Evolutionary conservation across 805 yeast species (phyloP).

Genomic region (Yarrowia osloensis): DNA sequence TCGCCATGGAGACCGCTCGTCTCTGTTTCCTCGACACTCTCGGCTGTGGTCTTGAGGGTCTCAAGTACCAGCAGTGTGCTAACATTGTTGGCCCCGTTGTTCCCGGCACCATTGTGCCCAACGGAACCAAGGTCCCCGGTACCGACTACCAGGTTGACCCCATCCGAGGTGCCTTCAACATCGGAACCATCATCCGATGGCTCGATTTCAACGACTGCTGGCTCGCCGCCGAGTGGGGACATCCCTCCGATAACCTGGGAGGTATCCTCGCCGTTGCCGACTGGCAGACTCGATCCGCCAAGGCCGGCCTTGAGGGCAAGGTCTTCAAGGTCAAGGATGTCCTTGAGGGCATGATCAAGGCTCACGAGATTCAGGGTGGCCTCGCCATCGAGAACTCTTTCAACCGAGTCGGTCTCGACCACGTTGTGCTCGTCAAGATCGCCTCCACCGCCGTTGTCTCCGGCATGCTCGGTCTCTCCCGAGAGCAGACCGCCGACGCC

Average conservation of each 20-base stretch:
- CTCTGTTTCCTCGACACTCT: slow-evolving; percentile 58
- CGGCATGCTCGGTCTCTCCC: slow-evolving; percentile 52
- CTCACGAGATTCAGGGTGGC: slow-evolving; percentile 64
- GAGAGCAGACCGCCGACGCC: slow-evolving; percentile 57
- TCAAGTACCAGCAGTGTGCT: slow-evolving; percentile 54
- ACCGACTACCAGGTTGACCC: slow-evolving; percentile 56
- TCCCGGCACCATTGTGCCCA: slow-evolving; percentile 56
- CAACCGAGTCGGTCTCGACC: slow-evolving; percentile 61
- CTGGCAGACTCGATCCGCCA: slow-evolving; percentile 51
- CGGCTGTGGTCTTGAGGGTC: slow-evolving; percentile 63
- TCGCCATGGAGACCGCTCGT: slow-evolving; percentile 57
- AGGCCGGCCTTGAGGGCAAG: slow-evolving; percentile 47
- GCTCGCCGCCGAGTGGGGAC: slow-evolving; percentile 74
- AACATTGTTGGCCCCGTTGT: slow-evolving; percentile 57
- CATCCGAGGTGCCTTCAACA: slow-evolving; percentile 58
- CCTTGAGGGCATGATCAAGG: slow-evolving; percentile 59
- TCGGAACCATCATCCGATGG: slow-evolving; percentile 62
- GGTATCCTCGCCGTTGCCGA: slow-evolving; percentile 62
- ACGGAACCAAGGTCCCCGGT: slow-evolving; percentile 59
- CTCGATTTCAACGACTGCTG: slow-evolving; percentile 64
- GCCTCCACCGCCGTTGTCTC: slow-evolving; percentile 64
- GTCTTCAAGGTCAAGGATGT: slow-evolving; percentile 53
- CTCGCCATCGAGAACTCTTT: slow-evolving; percentile 62
- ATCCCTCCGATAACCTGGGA: slow-evolving; percentile 63
- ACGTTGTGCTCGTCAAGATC: slow-evolving; percentile 58